phyloP scores from a whole-genome alignment of 2,329 filamentous ascomycete species.

The Teratosphaeria epicoccoides region DNA sequence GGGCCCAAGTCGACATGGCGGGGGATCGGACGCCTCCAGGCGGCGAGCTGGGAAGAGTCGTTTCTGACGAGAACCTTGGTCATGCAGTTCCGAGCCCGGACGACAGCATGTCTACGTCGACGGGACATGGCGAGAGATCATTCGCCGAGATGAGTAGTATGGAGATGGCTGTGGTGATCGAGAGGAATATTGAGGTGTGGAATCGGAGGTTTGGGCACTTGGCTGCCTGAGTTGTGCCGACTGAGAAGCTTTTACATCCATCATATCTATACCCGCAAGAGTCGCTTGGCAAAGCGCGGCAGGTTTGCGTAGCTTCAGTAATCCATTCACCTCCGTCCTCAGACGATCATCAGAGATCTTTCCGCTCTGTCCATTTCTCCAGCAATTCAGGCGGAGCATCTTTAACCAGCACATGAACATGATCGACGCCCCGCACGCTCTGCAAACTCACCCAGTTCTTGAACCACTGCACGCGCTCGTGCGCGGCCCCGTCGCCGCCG shows the following conservation, averaged over 20 bases:
- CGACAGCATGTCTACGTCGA: neutral
- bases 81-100: conserved; percentile 10
- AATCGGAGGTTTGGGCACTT: conserved; percentile 6
- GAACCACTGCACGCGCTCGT: conserved; percentile 49
- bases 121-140: conserved; percentile 38
- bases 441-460: conserved; percentile 54
- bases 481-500: conserved; percentile 10
- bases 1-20: conserved; percentile 79
- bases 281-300: neutral
- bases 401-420: conserved; percentile 45
- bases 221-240: neutral
- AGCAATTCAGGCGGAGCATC: conserved; percentile 33
- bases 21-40: conserved; percentile 41
- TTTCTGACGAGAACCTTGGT: conserved; percentile 20
- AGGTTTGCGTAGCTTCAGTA: neutral
- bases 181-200: conserved; percentile 49
- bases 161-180: conserved; percentile 86
- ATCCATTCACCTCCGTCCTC: neutral
- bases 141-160: conserved; percentile 69
- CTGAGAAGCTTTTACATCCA: neutral
- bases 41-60: conserved; percentile 10
- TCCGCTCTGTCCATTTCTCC: conserved; percentile 20
- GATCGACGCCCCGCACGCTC: conserved; percentile 48
- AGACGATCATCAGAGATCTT: conserved; percentile 10
- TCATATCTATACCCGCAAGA: neutral